Evolutionary conservation across 371 early-diverging fungal genomes (phyloP).

Genomic region (Mortierella sp.): DNA sequence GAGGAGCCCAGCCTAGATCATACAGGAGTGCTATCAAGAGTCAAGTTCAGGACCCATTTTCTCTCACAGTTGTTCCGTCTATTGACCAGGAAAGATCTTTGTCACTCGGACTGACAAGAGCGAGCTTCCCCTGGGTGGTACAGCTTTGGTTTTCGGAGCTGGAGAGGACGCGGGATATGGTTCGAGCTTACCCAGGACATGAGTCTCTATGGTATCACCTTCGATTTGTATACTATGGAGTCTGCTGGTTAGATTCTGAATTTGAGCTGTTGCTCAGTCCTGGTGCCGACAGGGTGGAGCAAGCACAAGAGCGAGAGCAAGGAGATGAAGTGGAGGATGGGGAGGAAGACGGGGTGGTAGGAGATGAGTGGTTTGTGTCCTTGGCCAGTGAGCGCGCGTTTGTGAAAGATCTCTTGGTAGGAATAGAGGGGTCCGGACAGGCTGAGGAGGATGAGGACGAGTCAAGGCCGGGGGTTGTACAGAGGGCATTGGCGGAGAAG

Average conservation of each 20-base stretch:
- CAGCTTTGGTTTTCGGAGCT: constrained; percentile 53
- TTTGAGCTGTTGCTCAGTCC: not conserved
- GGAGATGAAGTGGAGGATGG: not conserved
- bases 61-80: not conserved
- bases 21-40: constrained; percentile 20
- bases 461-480: not conserved
- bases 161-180: constrained; percentile 57
- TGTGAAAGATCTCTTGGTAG: not conserved
- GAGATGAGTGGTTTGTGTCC: constrained; percentile 8
- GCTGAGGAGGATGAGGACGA: not conserved
- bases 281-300: not conserved
- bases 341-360: not conserved
- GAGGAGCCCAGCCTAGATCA: not conserved
- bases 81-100: not conserved
- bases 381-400: constrained; percentile 10
- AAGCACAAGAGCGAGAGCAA: not conserved
- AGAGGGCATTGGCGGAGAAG: not conserved
- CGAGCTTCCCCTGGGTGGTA: constrained; percentile 38
- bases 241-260: constrained; percentile 55
- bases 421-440: not conserved
- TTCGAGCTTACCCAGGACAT: constrained; percentile 67
- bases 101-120: not conserved
- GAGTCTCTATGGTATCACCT: constrained; percentile 74
- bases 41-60: not conserved
- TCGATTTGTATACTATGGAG: constrained; percentile 60